Evolutionary conservation across 371 early-diverging fungal genomes (phyloP), one percentile per base, ranked within the genome.

Genomic region (Apophysomyces sp.): DNA sequence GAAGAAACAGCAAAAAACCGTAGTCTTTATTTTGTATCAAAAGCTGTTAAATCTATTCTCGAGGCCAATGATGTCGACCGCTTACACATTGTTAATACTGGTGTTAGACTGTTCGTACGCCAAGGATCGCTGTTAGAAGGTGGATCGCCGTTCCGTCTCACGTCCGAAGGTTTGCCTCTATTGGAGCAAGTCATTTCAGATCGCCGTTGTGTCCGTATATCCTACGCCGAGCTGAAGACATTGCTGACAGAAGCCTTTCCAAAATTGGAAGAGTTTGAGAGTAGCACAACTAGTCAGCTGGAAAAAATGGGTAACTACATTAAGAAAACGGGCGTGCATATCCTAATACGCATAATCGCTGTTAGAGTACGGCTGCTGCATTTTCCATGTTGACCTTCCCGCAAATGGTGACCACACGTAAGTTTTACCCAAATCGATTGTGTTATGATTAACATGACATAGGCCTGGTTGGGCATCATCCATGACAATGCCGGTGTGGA

Each of bases 61-160:
- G 72, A 76, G 61, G 84, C 92, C 4, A 68, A 78, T 2, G 90
- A 91, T 57, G 79, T 87, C 34, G 62, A 71, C 29, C 83, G 87
- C 27, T 79, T 96, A 57, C 90, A 92, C 72, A 78, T 90, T 4
- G 93, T 97, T 55, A 94, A 97, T 77, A 92, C 96, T 0, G 97
- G 97, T 32, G 90, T 97, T 52, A 82, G 88, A 55, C 70, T 90
- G 2, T 95, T 98, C 71, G 86, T 88, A 26, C 87, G 93, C 59
- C 90, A 88, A 76, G 86, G 86, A 32, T 72, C 76, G 6, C 72
- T 76, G 32, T 62, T 76, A 49, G 81, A 81, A 28, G 79, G 79
- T 29, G 82, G 72, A 9, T 91, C 88, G 66, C 77, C 86, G 6
- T 94, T 89, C 85, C 87, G 97, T 27, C 76, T 94, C 16, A 81